These are phyloP conservation scores for Linnemannia hyalina DNA, from an alignment of 192 early-diverging fungal genomes.

Conservation along the genomic window DNA sequence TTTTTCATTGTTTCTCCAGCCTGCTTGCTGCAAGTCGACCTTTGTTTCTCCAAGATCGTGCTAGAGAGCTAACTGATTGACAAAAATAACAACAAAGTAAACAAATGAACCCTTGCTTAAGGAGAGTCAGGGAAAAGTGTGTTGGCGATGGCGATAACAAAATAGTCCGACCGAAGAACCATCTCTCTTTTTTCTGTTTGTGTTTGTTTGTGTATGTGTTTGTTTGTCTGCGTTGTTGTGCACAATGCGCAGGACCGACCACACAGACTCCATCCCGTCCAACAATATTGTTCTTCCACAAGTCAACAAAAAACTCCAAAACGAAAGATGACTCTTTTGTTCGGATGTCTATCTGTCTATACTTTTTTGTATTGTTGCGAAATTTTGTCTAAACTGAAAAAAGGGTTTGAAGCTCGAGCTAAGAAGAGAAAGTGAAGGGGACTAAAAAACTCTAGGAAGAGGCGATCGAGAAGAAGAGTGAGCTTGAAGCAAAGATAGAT, in stretches of 20 bases:
- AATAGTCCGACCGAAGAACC: conserved; percentile 7
- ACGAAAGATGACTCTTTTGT: background rate
- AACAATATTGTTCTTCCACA: background rate
- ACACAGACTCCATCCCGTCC: conserved; percentile 2
- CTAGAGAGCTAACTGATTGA: background rate
- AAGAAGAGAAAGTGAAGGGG: background rate
- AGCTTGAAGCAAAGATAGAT: background rate
- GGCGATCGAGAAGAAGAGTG: background rate
- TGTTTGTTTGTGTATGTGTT: background rate
- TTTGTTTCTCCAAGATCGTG: conserved; percentile 4
- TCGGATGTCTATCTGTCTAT: background rate
- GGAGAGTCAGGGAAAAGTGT: background rate
- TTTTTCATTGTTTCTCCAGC: background rate
- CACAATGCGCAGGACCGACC: conserved; percentile 4
- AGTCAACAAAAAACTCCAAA: background rate
- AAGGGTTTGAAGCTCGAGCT: background rate
- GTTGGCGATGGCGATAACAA: background rate
- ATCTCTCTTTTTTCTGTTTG: background rate
- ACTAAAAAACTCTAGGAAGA: background rate
- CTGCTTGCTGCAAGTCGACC: background rate
- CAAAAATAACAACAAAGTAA: background rate
- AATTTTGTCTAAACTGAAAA: background rate
- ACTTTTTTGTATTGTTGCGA: background rate
- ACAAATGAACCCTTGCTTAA: conserved; percentile 1
- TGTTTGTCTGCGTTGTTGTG: background rate